These are phyloP conservation scores for Xylaria sp. DNA, from an alignment of 2,329 filamentous ascomycete genomes.

Conservation along the genomic window DNA sequence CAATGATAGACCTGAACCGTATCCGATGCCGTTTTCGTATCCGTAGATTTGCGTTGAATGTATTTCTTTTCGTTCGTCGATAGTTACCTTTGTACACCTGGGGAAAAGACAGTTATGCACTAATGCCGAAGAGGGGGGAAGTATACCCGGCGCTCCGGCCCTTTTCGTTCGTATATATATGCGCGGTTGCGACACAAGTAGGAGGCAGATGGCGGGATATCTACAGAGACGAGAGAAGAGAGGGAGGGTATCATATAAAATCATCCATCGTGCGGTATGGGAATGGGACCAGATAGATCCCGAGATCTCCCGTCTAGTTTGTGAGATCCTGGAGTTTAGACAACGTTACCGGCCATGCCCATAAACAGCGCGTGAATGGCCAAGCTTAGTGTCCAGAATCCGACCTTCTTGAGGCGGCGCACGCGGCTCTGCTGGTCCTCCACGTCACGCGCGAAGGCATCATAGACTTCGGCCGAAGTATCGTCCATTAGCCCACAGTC, in stretches of 20 bases:
- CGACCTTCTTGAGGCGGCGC: slow-evolving; percentile 91
- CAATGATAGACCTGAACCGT: neutral
- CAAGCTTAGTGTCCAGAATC: slow-evolving; percentile 93
- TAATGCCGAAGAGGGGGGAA: neutral
- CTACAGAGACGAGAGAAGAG: slow-evolving; percentile 28
- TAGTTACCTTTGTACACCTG: neutral
- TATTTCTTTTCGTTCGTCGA: neutral
- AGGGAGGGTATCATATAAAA: slow-evolving; percentile 26
- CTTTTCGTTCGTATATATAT: slow-evolving; percentile 20
- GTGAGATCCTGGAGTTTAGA: slow-evolving; percentile 51
- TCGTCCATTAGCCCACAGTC: slow-evolving; percentile 96
- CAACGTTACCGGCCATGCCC: slow-evolving; percentile 87
- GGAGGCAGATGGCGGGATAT: slow-evolving; percentile 15
- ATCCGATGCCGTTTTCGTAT: slow-evolving; percentile 6
- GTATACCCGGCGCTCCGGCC: neutral
- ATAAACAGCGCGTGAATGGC: slow-evolving; percentile 94
- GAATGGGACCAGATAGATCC: neutral
- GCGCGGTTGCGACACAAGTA: neutral
- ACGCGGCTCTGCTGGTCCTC: slow-evolving; percentile 88
- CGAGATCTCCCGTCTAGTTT: neutral
- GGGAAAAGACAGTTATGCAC: slow-evolving; percentile 9
- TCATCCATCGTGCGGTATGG: slow-evolving; percentile 14
- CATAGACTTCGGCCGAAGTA: slow-evolving; percentile 90
- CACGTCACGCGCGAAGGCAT: slow-evolving; percentile 92
- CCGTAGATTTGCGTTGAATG: neutral